Evolutionary conservation across 2,329 filamentous ascomycete genomes (phyloP), one percentile per base, ranked within the genome.

Genomic region (Arthrobotrys sinensis): DNA sequence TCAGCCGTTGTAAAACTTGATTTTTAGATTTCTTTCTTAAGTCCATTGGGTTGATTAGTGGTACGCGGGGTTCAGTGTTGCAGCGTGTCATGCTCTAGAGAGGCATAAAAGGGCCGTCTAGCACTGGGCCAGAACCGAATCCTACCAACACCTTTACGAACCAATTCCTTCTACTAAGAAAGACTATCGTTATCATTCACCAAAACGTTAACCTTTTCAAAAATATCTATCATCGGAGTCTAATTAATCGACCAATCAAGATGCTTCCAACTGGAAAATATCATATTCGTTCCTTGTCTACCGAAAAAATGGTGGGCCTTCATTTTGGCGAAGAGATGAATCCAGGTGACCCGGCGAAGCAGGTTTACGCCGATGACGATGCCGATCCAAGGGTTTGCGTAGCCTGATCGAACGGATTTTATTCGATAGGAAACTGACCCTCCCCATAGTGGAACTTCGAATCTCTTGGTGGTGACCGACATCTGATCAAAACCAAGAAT

Each of bases 261-360:
- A 68, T 68, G 64, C 34, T 45, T 57, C 64, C 55, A 57, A 68
- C 64, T 1, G 64, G 48, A 46, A 57, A 32, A 68, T 57, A 68
- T 36, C 64, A 38, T 14, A 55, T 68, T 14, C 48, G 36, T 19
- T 68, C 64, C 6, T 34, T 28, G 24, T 28, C 24, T 2, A 43
- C 32, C 14, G 48, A 34, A 14, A 68, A 55, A 32, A 68, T 68
- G 64, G 64, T 68, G 6, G 64, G 64, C 24, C 48, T 68, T 12
- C 64, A 68, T 19, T 12, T 45, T 8, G 64, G 45, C 36, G 64
- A 68, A 3, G 34, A 68, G 2, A 55, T 57, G 19, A 57, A 19
- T 7, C 43, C 43, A 12, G 64, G 48, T 24, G 50, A 38, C 4
- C 11, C 43, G 2, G 34, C 36, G 4, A 68, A 50, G 19, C 64